These are phyloP conservation scores for Aspergillus brasiliensis DNA, from an alignment of 2,329 filamentous ascomycete genomes.

Conservation along the genomic window DNA sequence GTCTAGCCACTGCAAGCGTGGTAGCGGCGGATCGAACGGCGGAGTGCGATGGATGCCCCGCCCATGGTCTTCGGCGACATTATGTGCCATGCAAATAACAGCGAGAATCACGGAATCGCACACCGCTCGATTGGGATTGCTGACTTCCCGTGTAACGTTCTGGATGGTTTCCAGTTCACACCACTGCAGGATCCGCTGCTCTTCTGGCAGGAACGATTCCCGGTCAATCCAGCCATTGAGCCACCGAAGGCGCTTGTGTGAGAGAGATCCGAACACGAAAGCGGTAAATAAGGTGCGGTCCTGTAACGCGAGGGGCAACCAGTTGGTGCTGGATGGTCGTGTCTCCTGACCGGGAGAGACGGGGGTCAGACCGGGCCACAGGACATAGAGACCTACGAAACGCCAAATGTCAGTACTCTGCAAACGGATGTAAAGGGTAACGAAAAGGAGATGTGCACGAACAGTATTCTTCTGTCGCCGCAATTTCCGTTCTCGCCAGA, in stretches of 20 bases:
- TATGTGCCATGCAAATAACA: constrained; percentile 39
- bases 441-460: constrained; percentile 8
- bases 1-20: constrained; percentile 39
- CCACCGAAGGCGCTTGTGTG: constrained; percentile 35
- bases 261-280: constrained; percentile 35
- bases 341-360: constrained; percentile 4
- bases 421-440: neutral
- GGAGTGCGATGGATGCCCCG: constrained; percentile 15
- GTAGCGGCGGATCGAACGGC: constrained; percentile 39
- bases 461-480: constrained; percentile 32
- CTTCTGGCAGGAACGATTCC: constrained; percentile 21
- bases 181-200: constrained; percentile 27
- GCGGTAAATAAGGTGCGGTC: constrained; percentile 35
- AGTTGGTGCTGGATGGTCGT: constrained; percentile 17
- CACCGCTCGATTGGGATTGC: constrained; percentile 31
- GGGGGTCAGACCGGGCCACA: constrained; percentile 35
- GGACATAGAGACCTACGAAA: constrained; percentile 22
- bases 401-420: neutral
- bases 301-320: constrained; percentile 34
- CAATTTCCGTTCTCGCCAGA: constrained; percentile 26
- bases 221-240: constrained; percentile 27
- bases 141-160: constrained; percentile 38
- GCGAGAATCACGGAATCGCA: constrained; percentile 40
- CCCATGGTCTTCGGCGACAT: constrained; percentile 27
- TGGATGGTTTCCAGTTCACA: constrained; percentile 39